Evolutionary conservation across 441 rosid genomes (phyloP).

Genomic region (Dalechampia spathulata): DNA sequence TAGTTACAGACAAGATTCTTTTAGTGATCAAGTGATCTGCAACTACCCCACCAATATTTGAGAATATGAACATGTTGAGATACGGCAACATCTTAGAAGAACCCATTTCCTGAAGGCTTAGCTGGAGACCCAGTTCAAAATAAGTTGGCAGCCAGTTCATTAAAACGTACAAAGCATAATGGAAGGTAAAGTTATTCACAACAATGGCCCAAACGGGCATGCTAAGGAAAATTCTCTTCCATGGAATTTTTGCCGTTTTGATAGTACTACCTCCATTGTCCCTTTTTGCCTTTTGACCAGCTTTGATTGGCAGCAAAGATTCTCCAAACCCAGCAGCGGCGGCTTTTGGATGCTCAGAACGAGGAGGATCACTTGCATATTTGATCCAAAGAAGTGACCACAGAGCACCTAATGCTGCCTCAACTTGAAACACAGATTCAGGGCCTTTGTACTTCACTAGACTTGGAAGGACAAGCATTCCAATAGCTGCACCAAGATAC

Average conservation of each 20-base stretch:
- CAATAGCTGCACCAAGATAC: constrained; percentile 95
- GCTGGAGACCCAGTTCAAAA: constrained; percentile 79
- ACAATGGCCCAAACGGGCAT: constrained; percentile 87
- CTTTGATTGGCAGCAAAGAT: constrained; percentile 57
- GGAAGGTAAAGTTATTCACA: constrained; percentile 87
- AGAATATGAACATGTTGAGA: constrained; percentile 91
- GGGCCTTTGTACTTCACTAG: constrained; percentile 83
- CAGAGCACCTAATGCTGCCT: constrained; percentile 70
- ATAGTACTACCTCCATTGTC: constrained; percentile 42
- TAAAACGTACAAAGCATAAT: constrained; percentile 79
- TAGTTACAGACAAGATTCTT: constrained; percentile 66
- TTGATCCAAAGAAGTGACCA: constrained; percentile 84
- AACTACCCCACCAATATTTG: constrained; percentile 78
- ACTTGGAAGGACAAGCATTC: constrained; percentile 87
- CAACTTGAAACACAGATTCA: constrained; percentile 71
- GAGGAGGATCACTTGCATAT: constrained; percentile 81
- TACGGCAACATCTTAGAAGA: constrained; percentile 94
- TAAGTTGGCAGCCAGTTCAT: constrained; percentile 97
- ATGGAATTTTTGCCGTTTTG: constrained; percentile 58
- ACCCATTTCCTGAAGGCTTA: constrained; percentile 92
- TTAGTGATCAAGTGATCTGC: constrained; percentile 84
- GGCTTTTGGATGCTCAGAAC: constrained; percentile 83
- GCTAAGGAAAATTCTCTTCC: constrained; percentile 69
- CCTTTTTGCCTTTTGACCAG: constrained; percentile 43
- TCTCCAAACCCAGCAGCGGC: constrained; percentile 84